Evolutionary conservation across 768 basidiomycete species (phyloP).

Genomic region (Mycena albidolilacea): DNA sequence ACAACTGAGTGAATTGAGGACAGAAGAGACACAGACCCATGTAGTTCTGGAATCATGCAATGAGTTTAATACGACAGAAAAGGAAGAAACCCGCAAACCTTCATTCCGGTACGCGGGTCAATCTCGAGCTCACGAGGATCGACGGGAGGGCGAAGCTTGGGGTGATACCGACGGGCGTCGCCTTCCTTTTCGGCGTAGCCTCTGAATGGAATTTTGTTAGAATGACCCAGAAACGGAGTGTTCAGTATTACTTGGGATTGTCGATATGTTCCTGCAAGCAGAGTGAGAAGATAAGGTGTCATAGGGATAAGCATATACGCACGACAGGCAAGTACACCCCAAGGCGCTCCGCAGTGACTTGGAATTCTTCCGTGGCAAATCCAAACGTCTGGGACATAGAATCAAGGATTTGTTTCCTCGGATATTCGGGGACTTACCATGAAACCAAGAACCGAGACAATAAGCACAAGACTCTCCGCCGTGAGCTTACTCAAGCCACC

Average conservation of each 20-base stretch:
- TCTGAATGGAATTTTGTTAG: constrained; percentile 48
- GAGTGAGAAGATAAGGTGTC: neutral
- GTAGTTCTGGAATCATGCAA: constrained; percentile 67
- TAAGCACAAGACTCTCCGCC: constrained; percentile 73
- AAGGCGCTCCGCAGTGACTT: constrained; percentile 80
- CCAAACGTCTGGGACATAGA: constrained; percentile 64
- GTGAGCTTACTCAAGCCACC: constrained; percentile 77
- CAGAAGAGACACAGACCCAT: constrained; percentile 59
- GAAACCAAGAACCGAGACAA: constrained; percentile 72
- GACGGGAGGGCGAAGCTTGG: constrained; percentile 82
- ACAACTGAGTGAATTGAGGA: neutral
- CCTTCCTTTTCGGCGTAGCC: constrained; percentile 79
- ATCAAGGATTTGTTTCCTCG: neutral
- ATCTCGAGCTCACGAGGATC: constrained; percentile 81
- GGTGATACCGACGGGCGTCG: constrained; percentile 80
- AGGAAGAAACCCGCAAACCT: constrained; percentile 55
- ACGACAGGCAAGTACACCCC: constrained; percentile 84
- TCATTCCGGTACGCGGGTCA: constrained; percentile 86
- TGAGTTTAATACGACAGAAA: neutral
- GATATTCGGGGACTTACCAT: constrained; percentile 53
- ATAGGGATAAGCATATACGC: constrained; percentile 41
- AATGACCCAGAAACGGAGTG: neutral
- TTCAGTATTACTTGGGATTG: constrained; percentile 72
- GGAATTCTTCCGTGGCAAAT: constrained; percentile 76
- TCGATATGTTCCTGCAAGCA: constrained; percentile 77